phyloP scores from a whole-genome alignment of 2,329 filamentous ascomycete species.

The Colletotrichum karsti region DNA sequence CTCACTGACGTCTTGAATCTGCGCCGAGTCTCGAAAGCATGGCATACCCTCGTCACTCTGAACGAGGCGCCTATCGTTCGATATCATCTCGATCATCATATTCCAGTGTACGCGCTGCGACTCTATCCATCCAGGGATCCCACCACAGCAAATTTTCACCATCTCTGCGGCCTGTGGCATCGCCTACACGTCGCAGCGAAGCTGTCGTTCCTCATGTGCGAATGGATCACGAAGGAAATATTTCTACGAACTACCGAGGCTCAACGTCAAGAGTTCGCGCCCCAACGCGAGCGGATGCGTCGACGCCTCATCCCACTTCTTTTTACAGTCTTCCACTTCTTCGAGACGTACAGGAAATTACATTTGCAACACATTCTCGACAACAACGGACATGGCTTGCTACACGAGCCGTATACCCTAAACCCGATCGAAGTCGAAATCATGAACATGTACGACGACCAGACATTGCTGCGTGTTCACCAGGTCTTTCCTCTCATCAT shows the following conservation, averaged over 20 bases:
- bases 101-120: conserved; percentile 67
- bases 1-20: conserved; percentile 69
- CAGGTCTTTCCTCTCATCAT: conserved; percentile 72
- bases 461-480: conserved; percentile 69
- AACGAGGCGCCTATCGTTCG: conserved; percentile 70
- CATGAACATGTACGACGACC: conserved; percentile 72
- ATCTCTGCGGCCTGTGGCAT: conserved; percentile 72
- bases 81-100: conserved; percentile 66
- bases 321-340: conserved; percentile 74
- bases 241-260: conserved; percentile 66
- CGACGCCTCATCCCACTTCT: conserved; percentile 69
- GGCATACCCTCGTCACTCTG: conserved; percentile 66
- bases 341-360: conserved; percentile 69
- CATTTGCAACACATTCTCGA: conserved; percentile 65
- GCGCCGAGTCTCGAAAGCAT: conserved; percentile 64
- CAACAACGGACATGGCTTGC: conserved; percentile 59
- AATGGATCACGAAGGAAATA: conserved; percentile 72
- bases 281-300: conserved; percentile 70
- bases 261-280: conserved; percentile 65
- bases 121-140: conserved; percentile 64
- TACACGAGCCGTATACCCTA: conserved; percentile 62
- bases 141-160: conserved; percentile 62
- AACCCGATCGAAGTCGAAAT: conserved; percentile 71
- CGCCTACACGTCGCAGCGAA: conserved; percentile 71
- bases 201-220: conserved; percentile 67